Percentiles rank a stretch among this genome's conserved stretches.
These are phyloP conservation scores for Globisporangium carolinianum DNA, from an alignment of 352 stramenopile species.

Conservation along the genomic window DNA sequence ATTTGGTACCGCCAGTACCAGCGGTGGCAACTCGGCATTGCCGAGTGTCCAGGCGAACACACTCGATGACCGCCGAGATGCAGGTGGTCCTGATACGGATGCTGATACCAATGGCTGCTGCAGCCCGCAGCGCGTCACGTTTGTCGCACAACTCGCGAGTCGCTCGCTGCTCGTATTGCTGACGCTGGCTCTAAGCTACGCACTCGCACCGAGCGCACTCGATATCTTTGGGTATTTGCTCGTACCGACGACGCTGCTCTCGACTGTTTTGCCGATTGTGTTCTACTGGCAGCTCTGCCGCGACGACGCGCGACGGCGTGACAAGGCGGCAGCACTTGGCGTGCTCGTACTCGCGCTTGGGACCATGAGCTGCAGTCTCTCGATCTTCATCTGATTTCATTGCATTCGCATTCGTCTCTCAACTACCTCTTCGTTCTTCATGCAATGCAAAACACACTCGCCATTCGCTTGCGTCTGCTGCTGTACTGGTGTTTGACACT, in stretches of 20 bases:
- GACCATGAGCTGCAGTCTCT: constrained; percentile 44
- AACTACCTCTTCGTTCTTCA: background rate
- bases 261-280: constrained; percentile 51
- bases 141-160: constrained; percentile 19
- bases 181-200: constrained; percentile 45
- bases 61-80: no score
- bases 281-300: constrained; percentile 69
- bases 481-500: background rate
- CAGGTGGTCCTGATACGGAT: no score
- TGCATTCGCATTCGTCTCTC: background rate
- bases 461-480: background rate
- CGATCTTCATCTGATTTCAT: constrained; percentile 29
- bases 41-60: constrained; percentile 11
- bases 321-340: constrained; percentile 32
- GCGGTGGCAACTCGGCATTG: background rate
- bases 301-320: constrained; percentile 41
- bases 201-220: constrained; percentile 45
- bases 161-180: constrained; percentile 41
- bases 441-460: background rate
- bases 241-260: constrained; percentile 47
- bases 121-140: no score
- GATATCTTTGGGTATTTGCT: constrained; percentile 61
- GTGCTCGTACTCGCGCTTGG: constrained; percentile 39
- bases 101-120: no score
- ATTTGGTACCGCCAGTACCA: no score